phyloP scores from a whole-genome alignment of 2,329 filamentous ascomycete species.

The Hymenoscyphus infarciens region DNA sequence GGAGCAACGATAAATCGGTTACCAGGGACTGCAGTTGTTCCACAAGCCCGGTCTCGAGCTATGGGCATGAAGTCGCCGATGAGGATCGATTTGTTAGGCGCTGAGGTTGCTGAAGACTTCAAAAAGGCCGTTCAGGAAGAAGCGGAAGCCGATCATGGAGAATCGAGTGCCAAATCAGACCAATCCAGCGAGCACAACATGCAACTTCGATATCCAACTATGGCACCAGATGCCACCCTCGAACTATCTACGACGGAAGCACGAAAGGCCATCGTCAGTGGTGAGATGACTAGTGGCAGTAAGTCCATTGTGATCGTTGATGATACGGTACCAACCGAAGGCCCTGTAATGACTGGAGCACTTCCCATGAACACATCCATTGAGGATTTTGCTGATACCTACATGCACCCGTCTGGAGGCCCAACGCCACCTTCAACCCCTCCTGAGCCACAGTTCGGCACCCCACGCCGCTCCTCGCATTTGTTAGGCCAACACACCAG shows the following conservation, averaged over 20 bases:
- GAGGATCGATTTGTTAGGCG: constrained; percentile 79
- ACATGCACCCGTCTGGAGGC: constrained; percentile 47
- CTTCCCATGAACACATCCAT: constrained; percentile 43
- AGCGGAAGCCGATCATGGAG: constrained; percentile 36
- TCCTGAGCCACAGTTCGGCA: constrained; percentile 44
- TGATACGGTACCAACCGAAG: constrained; percentile 47
- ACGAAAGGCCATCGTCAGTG: constrained; percentile 19
- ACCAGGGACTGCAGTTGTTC: constrained; percentile 58
- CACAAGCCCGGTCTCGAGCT: constrained; percentile 47
- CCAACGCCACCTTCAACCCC: constrained; percentile 61
- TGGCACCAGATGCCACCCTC: constrained; percentile 28
- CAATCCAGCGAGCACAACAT: constrained; percentile 19
- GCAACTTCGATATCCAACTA: constrained; percentile 25
- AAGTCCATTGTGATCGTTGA: constrained; percentile 82
- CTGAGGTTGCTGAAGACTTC: constrained; percentile 74
- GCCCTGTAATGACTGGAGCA: constrained; percentile 48
- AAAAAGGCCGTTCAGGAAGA: constrained; percentile 70
- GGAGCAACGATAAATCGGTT: constrained; percentile 54
- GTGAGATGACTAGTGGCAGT: constrained; percentile 64
- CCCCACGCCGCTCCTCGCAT: constrained; percentile 53
- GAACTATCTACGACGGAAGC: constrained; percentile 18
- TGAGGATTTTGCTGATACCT: constrained; percentile 52
- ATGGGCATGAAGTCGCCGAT: constrained; percentile 50
- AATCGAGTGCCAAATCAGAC: constrained; percentile 27
- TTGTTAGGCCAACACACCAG: constrained; percentile 45